A percentile compares a stretch with the other conserved stretches of the same genome.
Evolutionary conservation across 2,329 filamentous ascomycete genomes (phyloP).

Genomic region (Phialemoniopsis sp.): DNA sequence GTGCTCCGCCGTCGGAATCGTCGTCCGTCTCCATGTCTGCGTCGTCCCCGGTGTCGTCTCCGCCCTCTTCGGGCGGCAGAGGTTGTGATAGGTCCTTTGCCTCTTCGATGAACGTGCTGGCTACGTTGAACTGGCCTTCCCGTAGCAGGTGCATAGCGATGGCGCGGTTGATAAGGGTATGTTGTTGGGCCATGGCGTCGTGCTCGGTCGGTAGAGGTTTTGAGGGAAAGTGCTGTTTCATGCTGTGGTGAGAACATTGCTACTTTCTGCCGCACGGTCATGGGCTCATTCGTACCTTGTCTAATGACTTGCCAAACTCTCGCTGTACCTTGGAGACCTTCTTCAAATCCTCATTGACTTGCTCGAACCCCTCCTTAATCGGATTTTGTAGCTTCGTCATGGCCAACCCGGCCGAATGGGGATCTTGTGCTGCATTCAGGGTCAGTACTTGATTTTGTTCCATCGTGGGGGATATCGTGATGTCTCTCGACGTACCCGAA

Average conservation of each 20-base stretch:
- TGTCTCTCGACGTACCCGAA: conserved; percentile 47
- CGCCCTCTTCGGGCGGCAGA: conserved; percentile 8
- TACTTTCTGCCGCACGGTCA: not conserved
- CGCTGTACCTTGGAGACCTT: conserved; percentile 78
- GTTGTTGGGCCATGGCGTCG: conserved; percentile 73
- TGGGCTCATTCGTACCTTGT: conserved; percentile 54
- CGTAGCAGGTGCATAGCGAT: conserved; percentile 95
- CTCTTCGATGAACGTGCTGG: conserved; percentile 79
- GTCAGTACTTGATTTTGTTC: conserved; percentile 9
- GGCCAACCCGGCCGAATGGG: conserved; percentile 66
- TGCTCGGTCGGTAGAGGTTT: conserved; percentile 72
- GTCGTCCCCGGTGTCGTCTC: conserved; percentile 9
- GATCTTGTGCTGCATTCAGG: conserved; percentile 44
- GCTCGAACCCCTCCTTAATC: conserved; percentile 75
- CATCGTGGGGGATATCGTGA: no score
- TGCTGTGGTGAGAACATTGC: no score
- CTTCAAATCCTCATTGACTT: conserved; percentile 76
- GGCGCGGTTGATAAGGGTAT: conserved; percentile 80
- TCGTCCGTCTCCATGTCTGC: conserved; percentile 11
- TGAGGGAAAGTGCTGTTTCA: conserved; percentile 26
- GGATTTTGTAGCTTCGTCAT: conserved; percentile 84
- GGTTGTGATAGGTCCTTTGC: conserved; percentile 31
- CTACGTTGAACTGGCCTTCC: conserved; percentile 88
- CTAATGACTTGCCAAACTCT: conserved; percentile 79
- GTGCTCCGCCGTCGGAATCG: conserved; percentile 14